Evolutionary conservation across 257 asterid species (phyloP), one percentile per base, ranked within the genome.

Genomic region (Gentiana macrophylla): DNA sequence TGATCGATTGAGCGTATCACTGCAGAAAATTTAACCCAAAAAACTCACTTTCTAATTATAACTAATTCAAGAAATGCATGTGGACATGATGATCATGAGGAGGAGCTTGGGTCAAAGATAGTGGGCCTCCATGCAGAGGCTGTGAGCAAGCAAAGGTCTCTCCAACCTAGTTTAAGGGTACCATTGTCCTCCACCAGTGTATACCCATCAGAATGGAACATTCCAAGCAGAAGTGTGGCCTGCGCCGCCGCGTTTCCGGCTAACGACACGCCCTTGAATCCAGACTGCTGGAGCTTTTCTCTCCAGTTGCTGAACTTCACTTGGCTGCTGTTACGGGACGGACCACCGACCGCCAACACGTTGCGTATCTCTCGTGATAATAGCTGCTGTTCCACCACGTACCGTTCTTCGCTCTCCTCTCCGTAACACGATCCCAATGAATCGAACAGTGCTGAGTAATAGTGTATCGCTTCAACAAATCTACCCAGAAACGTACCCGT

Each of bases 391-490:
- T 91, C 98, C 62, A 91, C 98, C 0, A 74, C 95, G 12, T 91
- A 96, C 15, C 98, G 62, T 51, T 91, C 98, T 66, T 91, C 98
- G 2, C 93, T 91, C 76, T 91, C 97, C 62, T 91, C 98, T 5
- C 91, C 97, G 1, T 85, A 88, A 67, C 98, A 83, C n/a, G 98
- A 97, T 41, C 98, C 98, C 10, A 91, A 70, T 0, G 98, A 91
- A 64, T 91, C 98, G 4, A 91, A 91, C 72, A 91, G 57, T 1
- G 98, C 98, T 0, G 98, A 91, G 79, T 91, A 91, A 59, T 91
- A 87, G 75, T 91, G 98, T 57, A 91, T 91, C 3, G 98, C 98
- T 53, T 91, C 98, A 37, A 91, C 98, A 15, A 91, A 91, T 63
- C 95, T 83, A 43, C 95, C 95, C 63, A 91, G 49, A 79, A 91